Evolutionary conservation across 2,329 filamentous ascomycete genomes (phyloP).

Genomic region (Arthroderma sp.): DNA sequence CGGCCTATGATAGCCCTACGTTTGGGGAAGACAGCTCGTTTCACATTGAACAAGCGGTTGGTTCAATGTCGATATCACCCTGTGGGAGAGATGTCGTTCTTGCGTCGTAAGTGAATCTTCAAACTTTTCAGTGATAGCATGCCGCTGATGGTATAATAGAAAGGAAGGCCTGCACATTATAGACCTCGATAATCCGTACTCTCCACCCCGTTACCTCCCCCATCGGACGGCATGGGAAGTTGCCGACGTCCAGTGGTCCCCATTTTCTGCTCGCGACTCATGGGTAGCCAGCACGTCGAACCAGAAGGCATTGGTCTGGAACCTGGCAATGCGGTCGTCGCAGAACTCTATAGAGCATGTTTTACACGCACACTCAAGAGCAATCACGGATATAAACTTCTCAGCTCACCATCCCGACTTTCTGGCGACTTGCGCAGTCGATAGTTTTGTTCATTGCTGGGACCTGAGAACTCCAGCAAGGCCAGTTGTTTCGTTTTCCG

Average conservation of each 20-base stretch:
- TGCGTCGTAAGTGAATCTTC: conserved; percentile 48
- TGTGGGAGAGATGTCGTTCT: conserved; percentile 82
- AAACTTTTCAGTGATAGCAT: not conserved
- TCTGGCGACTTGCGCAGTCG: conserved; percentile 79
- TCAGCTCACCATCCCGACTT: conserved; percentile 84
- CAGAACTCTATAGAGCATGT: conserved; percentile 82
- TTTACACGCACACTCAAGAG: conserved; percentile 70
- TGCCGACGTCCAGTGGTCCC: conserved; percentile 93
- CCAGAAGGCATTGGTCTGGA: conserved; percentile 89
- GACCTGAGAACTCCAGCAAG: conserved; percentile 64
- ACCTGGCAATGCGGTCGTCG: conserved; percentile 57
- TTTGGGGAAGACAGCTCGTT: conserved; percentile 79
- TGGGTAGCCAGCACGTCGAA: conserved; percentile 94
- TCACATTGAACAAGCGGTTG: conserved; percentile 65
- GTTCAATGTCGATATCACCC: conserved; percentile 85
- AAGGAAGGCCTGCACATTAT: conserved; percentile 83
- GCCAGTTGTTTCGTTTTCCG: conserved; percentile 69
- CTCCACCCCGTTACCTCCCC: conserved; percentile 69
- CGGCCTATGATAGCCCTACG: conserved; percentile 71
- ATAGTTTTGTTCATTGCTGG: conserved; percentile 89
- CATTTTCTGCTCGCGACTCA: conserved; percentile 75
- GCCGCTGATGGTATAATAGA: conserved; percentile 27
- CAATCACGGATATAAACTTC: conserved; percentile 94
- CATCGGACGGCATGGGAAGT: conserved; percentile 90
- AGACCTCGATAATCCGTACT: conserved; percentile 80